phyloP scores from a whole-genome alignment of 768 basidiomycete genomes.

The Dacryopinax primogenitus region DNA sequence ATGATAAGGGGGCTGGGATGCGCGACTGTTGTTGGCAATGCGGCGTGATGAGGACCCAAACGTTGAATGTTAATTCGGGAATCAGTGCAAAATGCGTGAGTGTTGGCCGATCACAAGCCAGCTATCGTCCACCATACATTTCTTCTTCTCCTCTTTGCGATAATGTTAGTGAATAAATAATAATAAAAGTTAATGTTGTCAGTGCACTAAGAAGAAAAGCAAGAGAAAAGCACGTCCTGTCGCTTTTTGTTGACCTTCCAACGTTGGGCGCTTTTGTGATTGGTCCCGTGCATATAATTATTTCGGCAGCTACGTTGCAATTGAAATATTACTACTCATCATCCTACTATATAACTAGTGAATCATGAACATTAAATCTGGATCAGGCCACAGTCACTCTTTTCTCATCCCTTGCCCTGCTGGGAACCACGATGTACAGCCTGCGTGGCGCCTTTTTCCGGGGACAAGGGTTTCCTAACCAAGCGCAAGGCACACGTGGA shows the following conservation, averaged over 20 bases:
- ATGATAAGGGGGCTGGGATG: neutral
- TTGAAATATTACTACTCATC: too few relatives aligned
- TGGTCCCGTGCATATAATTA: neutral
- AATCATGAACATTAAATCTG: too few relatives aligned
- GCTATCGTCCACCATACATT: neutral
- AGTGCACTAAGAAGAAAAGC: neutral
- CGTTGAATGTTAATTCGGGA: neutral
- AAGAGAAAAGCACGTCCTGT: neutral
- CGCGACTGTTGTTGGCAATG: neutral
- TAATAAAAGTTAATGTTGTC: neutral
- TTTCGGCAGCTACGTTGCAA: neutral
- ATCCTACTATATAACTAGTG: too few relatives aligned
- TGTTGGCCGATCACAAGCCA: neutral
- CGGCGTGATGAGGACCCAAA: neutral
- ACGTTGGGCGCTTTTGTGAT: neutral
- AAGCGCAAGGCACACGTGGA: too few relatives aligned
- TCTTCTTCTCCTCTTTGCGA: neutral
- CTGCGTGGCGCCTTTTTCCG: too few relatives aligned
- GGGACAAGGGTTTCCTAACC: too few relatives aligned
- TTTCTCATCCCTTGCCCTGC: too few relatives aligned
- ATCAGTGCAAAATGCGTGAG: too few relatives aligned
- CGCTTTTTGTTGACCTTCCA: too few relatives aligned
- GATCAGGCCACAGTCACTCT: too few relatives aligned
- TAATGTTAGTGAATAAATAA: neutral
- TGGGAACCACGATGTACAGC: too few relatives aligned